Evolutionary conservation across 2,329 filamentous ascomycete species (phyloP).

Genomic region (Knoxdaviesia capensis): DNA sequence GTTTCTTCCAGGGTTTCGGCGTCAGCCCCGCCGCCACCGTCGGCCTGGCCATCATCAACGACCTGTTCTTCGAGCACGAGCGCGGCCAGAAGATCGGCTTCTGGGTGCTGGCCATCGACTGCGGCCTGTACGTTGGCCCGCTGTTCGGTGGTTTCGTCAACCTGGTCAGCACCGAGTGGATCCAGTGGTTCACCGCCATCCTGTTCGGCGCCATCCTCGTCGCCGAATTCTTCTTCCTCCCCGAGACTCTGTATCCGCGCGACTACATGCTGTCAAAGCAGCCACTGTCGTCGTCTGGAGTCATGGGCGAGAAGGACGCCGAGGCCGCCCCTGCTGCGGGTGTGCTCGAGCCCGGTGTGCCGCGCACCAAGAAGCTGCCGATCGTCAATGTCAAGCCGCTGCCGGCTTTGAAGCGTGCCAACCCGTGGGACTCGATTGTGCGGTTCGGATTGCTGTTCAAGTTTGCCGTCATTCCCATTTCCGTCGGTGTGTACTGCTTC

Average conservation of each 20-base stretch:
- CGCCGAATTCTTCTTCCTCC: constrained; percentile 26
- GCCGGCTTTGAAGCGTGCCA: constrained; percentile 29
- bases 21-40: constrained; percentile 32
- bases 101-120: constrained; percentile 35
- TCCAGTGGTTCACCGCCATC: constrained; percentile 33
- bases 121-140: constrained; percentile 24
- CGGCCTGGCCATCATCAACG: constrained; percentile 31
- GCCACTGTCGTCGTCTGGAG: neutral
- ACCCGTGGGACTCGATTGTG: constrained; percentile 20
- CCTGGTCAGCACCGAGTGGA: constrained; percentile 25
- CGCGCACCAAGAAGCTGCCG: constrained; percentile 19
- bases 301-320: constrained; percentile 4
- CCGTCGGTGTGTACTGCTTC: constrained; percentile 28
- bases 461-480: constrained; percentile 21
- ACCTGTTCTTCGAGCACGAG: constrained; percentile 35
- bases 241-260: constrained; percentile 35
- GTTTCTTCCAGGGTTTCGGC: constrained; percentile 37
- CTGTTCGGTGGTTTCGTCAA: constrained; percentile 28
- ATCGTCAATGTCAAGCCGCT: constrained; percentile 24
- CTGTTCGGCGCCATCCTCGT: constrained; percentile 26
- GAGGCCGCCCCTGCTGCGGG: constrained; percentile 1
- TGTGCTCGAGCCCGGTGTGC: constrained; percentile 7
- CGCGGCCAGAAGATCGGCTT: constrained; percentile 32
- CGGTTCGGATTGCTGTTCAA: constrained; percentile 26
- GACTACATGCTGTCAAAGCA: constrained; percentile 20